Evolutionary conservation across 2,329 filamentous ascomycete genomes (phyloP).

Genomic region (Colletotrichum lupini): DNA sequence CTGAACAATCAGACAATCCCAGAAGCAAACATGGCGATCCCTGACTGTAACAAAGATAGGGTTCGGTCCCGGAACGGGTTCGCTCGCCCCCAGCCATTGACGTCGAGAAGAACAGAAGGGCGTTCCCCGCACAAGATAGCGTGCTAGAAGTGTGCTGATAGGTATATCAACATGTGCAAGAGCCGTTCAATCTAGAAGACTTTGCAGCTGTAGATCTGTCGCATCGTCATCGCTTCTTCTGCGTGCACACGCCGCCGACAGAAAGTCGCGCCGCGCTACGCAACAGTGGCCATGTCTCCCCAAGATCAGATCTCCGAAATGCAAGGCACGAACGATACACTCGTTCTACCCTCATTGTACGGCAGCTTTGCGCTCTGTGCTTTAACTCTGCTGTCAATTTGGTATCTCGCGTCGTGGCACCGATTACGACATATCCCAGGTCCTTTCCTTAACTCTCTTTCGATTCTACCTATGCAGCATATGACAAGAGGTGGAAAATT

Average conservation of each 20-base stretch:
- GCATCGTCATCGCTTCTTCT: neutral
- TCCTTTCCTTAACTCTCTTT: constrained; percentile 44
- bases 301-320: neutral
- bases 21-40: neutral
- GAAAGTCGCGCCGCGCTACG: neutral
- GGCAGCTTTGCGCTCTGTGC: neutral
- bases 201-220: neutral
- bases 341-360: neutral
- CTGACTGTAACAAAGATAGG: neutral
- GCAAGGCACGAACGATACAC: neutral
- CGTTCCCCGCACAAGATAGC: constrained; percentile 14
- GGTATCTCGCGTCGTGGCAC: constrained; percentile 39
- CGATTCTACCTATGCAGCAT: constrained; percentile 43
- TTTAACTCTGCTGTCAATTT: neutral
- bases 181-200: neutral
- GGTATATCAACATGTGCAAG: neutral
- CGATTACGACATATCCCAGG: constrained; percentile 47
- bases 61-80: neutral
- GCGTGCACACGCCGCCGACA: neutral
- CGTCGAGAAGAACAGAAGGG: neutral
- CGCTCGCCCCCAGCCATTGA: neutral
- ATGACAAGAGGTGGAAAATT: constrained; percentile 19
- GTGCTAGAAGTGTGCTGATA: too few relatives aligned
- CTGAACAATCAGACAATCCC: neutral
- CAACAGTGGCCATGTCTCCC: neutral